Percentiles rank a stretch among this genome's conserved stretches.
These are phyloP conservation scores for Odontarrhena argentea DNA, from an alignment of 345 rosid species.

Conservation along the genomic window DNA sequence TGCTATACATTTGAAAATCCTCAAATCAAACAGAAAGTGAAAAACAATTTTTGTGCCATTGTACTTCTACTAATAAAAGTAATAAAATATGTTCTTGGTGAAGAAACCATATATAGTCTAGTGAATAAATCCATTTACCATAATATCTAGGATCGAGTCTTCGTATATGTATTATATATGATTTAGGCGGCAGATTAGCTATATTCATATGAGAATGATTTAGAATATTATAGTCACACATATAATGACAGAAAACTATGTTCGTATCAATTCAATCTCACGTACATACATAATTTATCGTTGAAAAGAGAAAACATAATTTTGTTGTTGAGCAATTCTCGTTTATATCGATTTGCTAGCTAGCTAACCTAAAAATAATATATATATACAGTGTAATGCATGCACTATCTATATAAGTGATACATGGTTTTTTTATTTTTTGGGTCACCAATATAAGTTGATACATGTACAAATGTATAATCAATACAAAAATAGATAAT, in stretches of 20 bases:
- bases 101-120: too few relatives aligned
- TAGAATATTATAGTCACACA: background rate
- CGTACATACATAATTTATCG: background rate
- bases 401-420: background rate
- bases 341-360: background rate
- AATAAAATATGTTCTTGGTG: too few relatives aligned
- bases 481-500: constrained; percentile 6
- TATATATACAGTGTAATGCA: constrained; percentile 3
- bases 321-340: background rate
- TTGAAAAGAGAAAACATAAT: too few relatives aligned
- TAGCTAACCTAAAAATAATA: background rate
- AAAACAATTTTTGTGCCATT: too few relatives aligned
- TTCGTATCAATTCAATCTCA: constrained; percentile 4
- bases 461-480: background rate
- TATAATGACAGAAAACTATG: background rate
- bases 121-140: too few relatives aligned
- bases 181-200: background rate
- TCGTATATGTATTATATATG: too few relatives aligned
- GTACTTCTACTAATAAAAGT: too few relatives aligned
- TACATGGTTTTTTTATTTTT: background rate
- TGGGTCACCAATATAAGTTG: background rate
- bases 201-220: background rate
- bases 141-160: too few relatives aligned
- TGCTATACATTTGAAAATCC: too few relatives aligned
- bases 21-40: too few relatives aligned